Conservation (phyloP, 2,329 filamentous ascomycete genomes). For the Fusarium sp. region DNA sequence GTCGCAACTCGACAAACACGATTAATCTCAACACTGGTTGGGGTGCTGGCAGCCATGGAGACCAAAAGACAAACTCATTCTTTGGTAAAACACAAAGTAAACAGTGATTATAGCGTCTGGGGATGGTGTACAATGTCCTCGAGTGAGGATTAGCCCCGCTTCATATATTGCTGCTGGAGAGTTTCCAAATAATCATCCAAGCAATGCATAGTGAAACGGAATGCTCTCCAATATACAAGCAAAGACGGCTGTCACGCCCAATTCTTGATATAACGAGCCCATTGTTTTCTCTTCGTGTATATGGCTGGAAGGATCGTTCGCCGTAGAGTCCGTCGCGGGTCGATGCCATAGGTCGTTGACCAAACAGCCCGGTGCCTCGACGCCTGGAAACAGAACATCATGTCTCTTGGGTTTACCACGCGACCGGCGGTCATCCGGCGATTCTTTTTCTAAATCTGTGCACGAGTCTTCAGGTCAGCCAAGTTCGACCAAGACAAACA, state of each 20-base stretch:
- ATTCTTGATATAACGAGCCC: not conserved
- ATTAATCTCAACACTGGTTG: constrained; percentile 20
- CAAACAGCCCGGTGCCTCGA: not conserved
- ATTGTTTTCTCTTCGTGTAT: not conserved
- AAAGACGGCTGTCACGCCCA: not conserved
- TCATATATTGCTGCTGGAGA: too few relatives aligned
- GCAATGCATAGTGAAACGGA: not conserved
- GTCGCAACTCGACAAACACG: not conserved
- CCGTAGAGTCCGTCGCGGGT: not conserved
- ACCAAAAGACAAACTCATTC: not conserved
- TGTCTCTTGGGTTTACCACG: not conserved
- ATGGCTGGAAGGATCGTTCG: constrained; percentile 18
- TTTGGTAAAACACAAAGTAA: not conserved
- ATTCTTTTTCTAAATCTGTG: too few relatives aligned
- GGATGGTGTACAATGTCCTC: not conserved
- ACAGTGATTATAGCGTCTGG: not conserved
- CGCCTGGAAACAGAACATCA: not conserved
- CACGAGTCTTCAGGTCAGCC: not conserved
- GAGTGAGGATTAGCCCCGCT: not conserved
- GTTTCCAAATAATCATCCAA: not conserved
- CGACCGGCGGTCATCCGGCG: not conserved
- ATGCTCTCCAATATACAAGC: not conserved
- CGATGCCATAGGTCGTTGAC: not conserved
- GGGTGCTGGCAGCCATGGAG: not conserved
- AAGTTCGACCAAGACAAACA: not conserved